Base-by-base conservation (phyloP, 345 rosid genomes). In the Salix caprea region DNA sequence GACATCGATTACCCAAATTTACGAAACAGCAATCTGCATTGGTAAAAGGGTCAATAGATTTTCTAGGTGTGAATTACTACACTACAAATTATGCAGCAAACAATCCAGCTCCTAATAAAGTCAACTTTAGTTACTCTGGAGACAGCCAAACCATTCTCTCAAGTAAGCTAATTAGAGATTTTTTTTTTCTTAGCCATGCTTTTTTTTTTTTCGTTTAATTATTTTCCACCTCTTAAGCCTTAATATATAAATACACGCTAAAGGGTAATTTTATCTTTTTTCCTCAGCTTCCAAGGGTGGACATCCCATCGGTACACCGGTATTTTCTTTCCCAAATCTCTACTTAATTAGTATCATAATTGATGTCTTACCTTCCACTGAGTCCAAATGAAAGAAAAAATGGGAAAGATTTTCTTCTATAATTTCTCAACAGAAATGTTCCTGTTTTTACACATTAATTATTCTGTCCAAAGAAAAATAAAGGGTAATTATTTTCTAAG, bases 21-120 rank as follows among this genome's bases (percentile, higher is more conserved):
- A 88, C 90, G 1, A 46, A 83, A 79, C 78, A 79, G 7, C 73
- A 92, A 73, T 80, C 91, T 6, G 68, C 77, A 66, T 54, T 78
- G 83, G 72, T 89, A 4, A 86, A 81, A 72, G 88, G 91, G 4
- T 89, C 93, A 6, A 48, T 84, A 1, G 95, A 91, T 79, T 90
- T 86, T 69, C 42, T 90, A 48, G 92, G 91, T 4, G 74, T 86
- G 23, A 87, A 90, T 82, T 90, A 87, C 69, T 90, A 90, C 72
- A 87, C 89, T 7, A 69, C 92, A n/a, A 72, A 77, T 6, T 89
- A 77, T 60, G 89, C 75, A 10, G 61, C 78, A 19, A 54, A 85
- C 28, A 65, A 36, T 19, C 34, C 76, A 10, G 32, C 56, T 19
- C 44, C 24, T 16, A 60, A 42, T 66, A 46, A 30, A 34, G 7